A percentile compares a stretch with the other conserved stretches of the same genome.
Conservation (phyloP, 2,329 filamentous ascomycete species). For the Calycina marina region DNA sequence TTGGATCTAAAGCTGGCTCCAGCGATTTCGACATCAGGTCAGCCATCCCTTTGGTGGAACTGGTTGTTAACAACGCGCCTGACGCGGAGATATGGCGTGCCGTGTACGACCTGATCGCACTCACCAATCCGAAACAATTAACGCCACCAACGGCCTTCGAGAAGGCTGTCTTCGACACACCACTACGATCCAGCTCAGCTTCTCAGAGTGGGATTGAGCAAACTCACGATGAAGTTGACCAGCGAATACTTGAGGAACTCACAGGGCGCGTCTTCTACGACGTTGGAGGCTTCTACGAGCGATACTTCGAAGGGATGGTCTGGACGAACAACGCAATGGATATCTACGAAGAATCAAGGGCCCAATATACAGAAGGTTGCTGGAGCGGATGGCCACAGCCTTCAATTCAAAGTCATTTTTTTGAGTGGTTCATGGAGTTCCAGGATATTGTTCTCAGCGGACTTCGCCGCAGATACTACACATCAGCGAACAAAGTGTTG, state of each 20-base stretch:
- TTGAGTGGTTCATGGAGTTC: constrained; percentile 15
- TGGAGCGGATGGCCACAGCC: constrained; percentile 14
- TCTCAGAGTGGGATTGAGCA: constrained; percentile 16
- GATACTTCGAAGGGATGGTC: constrained; percentile 13
- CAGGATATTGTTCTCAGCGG: constrained; percentile 13
- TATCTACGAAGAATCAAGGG: constrained; percentile 15
- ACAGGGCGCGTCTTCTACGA: constrained; percentile 14
- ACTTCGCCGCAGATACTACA: constrained; percentile 14
- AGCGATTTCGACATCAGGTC: constrained; percentile 1
- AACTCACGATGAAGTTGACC: constrained; percentile 15
- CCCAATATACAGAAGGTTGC: constrained; percentile 12
- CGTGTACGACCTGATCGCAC: constrained; percentile 2
- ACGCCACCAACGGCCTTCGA: constrained; percentile 5
- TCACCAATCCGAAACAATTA: not conserved
- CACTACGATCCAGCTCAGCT: constrained; percentile 9
- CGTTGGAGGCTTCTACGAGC: constrained; percentile 13
- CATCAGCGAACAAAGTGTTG: constrained; percentile 16
- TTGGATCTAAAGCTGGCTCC: not conserved
- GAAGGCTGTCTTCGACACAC: constrained; percentile 12
- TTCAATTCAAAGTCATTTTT: constrained; percentile 13
- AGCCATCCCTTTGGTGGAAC: constrained; percentile 1
- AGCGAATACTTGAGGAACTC: constrained; percentile 17
- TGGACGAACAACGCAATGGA: constrained; percentile 11
- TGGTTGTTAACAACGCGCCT: constrained; percentile 2
- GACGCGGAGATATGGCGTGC: constrained; percentile 2